These are phyloP conservation scores for Inga laurina DNA, from an alignment of 306 rosid species.

Conservation along the genomic window DNA sequence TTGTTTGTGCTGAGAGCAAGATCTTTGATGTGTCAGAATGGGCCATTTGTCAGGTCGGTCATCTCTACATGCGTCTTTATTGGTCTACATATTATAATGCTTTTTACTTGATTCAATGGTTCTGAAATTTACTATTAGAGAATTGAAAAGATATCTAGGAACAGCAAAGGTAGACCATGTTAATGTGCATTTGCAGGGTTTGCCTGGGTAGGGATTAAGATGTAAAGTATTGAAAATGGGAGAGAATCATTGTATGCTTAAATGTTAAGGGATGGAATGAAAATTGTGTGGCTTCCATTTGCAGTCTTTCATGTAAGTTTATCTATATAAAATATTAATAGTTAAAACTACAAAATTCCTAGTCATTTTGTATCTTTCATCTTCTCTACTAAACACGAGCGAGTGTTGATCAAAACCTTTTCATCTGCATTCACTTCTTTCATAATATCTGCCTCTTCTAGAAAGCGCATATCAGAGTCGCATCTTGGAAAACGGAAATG, in stretches of 20 bases:
- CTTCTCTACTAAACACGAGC: neutral
- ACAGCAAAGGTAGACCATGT: slow-evolving; percentile 14
- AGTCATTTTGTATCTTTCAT: neutral
- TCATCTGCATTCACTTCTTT: neutral
- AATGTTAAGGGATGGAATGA: neutral
- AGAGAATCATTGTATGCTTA: slow-evolving; percentile 12
- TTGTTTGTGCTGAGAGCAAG: slow-evolving; percentile 97
- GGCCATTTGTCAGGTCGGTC: slow-evolving; percentile 98
- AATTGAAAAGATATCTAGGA: neutral
- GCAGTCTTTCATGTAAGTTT: neutral
- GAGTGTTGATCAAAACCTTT: neutral
- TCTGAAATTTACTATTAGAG: neutral
- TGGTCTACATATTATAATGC: neutral
- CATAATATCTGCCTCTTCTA: neutral
- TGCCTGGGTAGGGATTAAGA: neutral
- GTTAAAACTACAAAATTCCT: neutral
- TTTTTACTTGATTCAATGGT: slow-evolving; percentile 13
- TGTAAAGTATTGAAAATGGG: neutral
- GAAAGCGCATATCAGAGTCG: neutral
- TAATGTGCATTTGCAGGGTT: neutral
- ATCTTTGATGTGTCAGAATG: slow-evolving; percentile 98
- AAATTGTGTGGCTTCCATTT: slow-evolving; percentile 1
- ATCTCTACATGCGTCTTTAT: slow-evolving; percentile 6
- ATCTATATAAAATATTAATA: neutral
- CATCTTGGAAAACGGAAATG: neutral